Base-by-base conservation (phyloP, 305 asterid species). In the Striga hermonthica region DNA sequence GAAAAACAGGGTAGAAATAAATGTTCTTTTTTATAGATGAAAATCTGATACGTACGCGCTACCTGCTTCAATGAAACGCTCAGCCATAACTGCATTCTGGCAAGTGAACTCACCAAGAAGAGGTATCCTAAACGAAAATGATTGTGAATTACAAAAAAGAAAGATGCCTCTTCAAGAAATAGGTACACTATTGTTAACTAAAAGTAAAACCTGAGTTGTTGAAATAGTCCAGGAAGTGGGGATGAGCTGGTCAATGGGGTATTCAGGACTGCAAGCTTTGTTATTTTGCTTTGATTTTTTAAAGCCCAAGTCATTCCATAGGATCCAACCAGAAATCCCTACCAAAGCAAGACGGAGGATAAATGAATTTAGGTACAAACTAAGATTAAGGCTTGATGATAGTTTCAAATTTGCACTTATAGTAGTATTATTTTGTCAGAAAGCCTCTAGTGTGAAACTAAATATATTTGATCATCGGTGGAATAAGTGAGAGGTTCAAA, bases 21-120 rank as follows among this genome's bases (percentile, higher is more conserved):
- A 52, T 7, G 35, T 52, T 53, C 16, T 12, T 53, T 22, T 5
- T 49, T 62, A 61, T 40, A 47, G 41, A 75, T 55, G 72, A 70
- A 67, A 13, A 7, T 28, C 8, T 63, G 98, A 92, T 92, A 92
- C 96, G 69, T 92, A 92, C 96, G 95, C 81, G 95, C 98, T 92
- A 87, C 97, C 97, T 85, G 98, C 97, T 92, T 92, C 97, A 76
- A 92, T 92, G 74, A 92, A 92, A 60, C 98, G 90, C 83, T 91
- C 97, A 48, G 98, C 97, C 97, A 87, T 85, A 58, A 89, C 72
- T 44, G 97, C 96, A 80, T 89, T 86, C 80, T 92, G 97, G 90
- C 58, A 92, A 67, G 91, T 89, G 62, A 92, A 89, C 62, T 87
- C 98, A 65, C 98, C 98, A 22, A 87, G 65, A 63, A 92, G 77